Conservation (phyloP, 768 basidiomycete genomes). For the Suillus occidentalis region DNA sequence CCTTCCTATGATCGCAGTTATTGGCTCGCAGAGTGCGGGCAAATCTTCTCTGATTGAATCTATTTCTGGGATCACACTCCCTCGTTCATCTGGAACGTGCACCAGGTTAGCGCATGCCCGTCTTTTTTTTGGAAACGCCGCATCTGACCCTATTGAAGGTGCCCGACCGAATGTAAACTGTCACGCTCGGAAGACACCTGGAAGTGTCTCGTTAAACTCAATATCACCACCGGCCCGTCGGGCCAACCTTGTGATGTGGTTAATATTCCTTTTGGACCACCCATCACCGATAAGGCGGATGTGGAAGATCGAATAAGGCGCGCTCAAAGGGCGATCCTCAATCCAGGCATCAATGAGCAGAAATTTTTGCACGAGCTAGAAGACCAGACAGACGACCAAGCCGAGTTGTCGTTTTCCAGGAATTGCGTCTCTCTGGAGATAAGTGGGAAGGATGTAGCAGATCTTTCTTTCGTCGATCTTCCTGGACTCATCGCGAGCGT, state of each 20-base stretch:
- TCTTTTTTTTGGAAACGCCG: not conserved
- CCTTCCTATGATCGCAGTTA: constrained; percentile 70
- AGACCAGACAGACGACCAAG: constrained; percentile 11
- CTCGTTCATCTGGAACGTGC: constrained; percentile 72
- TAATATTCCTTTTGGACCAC: constrained; percentile 44
- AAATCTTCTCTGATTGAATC: constrained; percentile 79
- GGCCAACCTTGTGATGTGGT: constrained; percentile 39
- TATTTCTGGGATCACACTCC: constrained; percentile 70
- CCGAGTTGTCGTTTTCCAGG: constrained; percentile 44
- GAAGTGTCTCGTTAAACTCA: constrained; percentile 53
- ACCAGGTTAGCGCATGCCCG: constrained; percentile 49
- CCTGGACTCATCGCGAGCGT: constrained; percentile 66
- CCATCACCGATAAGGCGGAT: constrained; percentile 48
- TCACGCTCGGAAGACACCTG: constrained; percentile 40
- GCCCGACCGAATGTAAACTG: constrained; percentile 58
- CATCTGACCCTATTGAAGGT: constrained; percentile 34
- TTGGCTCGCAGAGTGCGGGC: constrained; percentile 72
- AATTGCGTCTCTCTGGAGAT: constrained; percentile 61
- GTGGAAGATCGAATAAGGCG: constrained; percentile 69
- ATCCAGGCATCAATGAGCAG: constrained; percentile 39
- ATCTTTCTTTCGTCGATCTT: constrained; percentile 65
- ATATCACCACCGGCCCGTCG: constrained; percentile 40
- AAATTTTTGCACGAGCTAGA: constrained; percentile 17
- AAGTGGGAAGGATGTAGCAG: constrained; percentile 57
- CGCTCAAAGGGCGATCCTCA: constrained; percentile 66